phyloP scores from a whole-genome alignment of 2,329 filamentous ascomycete genomes.

The Ophiocordyceps australis region DNA sequence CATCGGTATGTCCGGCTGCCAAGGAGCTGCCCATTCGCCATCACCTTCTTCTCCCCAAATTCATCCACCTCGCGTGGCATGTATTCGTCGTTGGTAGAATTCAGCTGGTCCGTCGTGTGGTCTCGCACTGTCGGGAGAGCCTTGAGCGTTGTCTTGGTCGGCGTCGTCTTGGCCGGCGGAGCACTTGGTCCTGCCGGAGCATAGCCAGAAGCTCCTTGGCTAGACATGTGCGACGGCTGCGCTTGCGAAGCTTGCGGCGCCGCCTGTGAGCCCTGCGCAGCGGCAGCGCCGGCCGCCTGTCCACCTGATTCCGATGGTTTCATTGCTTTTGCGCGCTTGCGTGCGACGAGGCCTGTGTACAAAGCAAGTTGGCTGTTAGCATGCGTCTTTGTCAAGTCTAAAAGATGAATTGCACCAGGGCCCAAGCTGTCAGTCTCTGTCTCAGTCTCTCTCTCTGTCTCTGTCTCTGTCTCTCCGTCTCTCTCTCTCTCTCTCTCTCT shows the following conservation, averaged over 20 bases:
- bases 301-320: slow-evolving; percentile 42
- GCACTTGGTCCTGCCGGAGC: slow-evolving; percentile 21
- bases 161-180: slow-evolving; percentile 65
- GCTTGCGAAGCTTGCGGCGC: slow-evolving; percentile 19
- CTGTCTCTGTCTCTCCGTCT: not conserved
- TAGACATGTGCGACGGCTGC: slow-evolving; percentile 24
- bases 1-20: slow-evolving; percentile 81
- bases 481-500: not conserved
- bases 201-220: slow-evolving; percentile 21
- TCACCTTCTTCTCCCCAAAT: slow-evolving; percentile 85
- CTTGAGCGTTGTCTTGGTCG: slow-evolving; percentile 73
- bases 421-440: not conserved
- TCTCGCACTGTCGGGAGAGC: slow-evolving; percentile 90
- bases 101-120: slow-evolving; percentile 91
- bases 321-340: slow-evolving; percentile 43
- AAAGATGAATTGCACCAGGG: too few relatives aligned
- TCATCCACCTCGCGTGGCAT: slow-evolving; percentile 86
- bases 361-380: not conserved
- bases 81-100: slow-evolving; percentile 81
- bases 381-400: not conserved
- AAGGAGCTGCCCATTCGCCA: slow-evolving; percentile 61
- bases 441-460: not conserved
- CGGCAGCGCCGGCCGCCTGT: slow-evolving; percentile 27
- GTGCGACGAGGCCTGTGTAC: slow-evolving; percentile 26
- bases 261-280: slow-evolving; percentile 14